These are phyloP conservation scores for Tetraselmis striata DNA, from an alignment of 139 green algal species.

Conservation along the genomic window DNA sequence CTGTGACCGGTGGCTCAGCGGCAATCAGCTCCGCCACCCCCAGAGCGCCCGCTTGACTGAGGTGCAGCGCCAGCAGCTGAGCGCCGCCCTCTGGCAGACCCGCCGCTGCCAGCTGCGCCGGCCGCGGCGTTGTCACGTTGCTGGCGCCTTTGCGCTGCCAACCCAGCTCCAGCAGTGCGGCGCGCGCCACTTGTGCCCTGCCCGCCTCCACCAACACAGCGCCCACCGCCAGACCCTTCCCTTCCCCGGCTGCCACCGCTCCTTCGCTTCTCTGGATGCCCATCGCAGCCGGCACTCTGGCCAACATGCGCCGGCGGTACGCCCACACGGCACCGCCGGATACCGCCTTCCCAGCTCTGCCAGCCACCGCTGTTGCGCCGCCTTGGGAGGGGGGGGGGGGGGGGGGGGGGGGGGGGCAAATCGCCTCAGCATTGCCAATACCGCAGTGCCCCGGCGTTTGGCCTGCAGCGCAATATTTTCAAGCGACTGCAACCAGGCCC, in stretches of 20 bases:
- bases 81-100: background rate
- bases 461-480: too few relatives aligned
- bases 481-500: too few relatives aligned
- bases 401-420: too few relatives aligned
- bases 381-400: too few relatives aligned
- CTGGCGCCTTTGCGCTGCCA: background rate
- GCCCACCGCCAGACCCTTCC: background rate
- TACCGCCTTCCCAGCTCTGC: too few relatives aligned
- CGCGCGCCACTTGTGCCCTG: background rate
- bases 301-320: too few relatives aligned
- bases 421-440: too few relatives aligned
- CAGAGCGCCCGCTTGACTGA: background rate
- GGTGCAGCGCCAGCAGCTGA: background rate
- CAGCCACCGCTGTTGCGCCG: too few relatives aligned
- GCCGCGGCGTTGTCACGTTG: background rate
- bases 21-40: background rate
- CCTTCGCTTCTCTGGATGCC: background rate
- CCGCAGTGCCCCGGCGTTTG: too few relatives aligned
- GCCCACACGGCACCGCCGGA: too few relatives aligned
- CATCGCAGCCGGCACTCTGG: too few relatives aligned
- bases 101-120: background rate
- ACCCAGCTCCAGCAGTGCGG: background rate
- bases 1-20: too few relatives aligned
- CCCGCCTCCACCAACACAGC: background rate
- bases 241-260: background rate